Conservation (phyloP, 2,329 filamentous ascomycete genomes). For the Acarospora socialis region DNA sequence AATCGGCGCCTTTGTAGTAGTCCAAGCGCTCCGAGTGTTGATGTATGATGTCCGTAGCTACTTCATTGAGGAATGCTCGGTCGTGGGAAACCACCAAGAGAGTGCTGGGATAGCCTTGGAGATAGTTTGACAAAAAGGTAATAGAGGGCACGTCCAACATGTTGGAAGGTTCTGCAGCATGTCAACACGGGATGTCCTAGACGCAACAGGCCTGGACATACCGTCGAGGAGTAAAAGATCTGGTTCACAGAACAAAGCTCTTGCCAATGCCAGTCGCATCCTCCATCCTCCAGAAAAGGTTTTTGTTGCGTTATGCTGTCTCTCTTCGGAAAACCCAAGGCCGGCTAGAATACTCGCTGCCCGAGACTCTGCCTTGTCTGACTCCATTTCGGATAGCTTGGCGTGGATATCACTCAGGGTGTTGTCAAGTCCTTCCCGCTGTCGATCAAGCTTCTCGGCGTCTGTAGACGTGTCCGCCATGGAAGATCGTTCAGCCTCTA, state of each 20-base stretch:
- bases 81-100: slow-evolving; percentile 96
- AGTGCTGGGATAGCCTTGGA: slow-evolving; percentile 86
- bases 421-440: slow-evolving; percentile 78
- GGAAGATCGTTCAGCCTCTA: slow-evolving; percentile 62
- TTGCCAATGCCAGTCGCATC: slow-evolving; percentile 88
- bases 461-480: slow-evolving; percentile 88
- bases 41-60: slow-evolving; percentile 98
- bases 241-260: slow-evolving; percentile 95
- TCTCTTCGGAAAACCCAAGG: slow-evolving; percentile 87
- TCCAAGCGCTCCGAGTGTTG: slow-evolving; percentile 94
- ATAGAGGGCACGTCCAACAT: slow-evolving; percentile 99
- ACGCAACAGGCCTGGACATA: no score
- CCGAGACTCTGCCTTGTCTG: slow-evolving; percentile 90
- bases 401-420: slow-evolving; percentile 81
- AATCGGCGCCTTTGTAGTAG: slow-evolving; percentile 97
- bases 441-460: slow-evolving; percentile 68
- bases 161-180: slow-evolving; percentile 71
- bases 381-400: slow-evolving; percentile 96
- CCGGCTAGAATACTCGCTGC: slow-evolving; percentile 93
- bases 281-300: slow-evolving; percentile 99
- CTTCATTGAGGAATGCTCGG: slow-evolving; percentile 95
- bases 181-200: slow-evolving; percentile 13
- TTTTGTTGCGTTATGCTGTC: slow-evolving; percentile 85
- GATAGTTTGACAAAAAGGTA: slow-evolving; percentile 90
- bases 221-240: slow-evolving; percentile 83